These are phyloP conservation scores for Quercus agrifolia DNA, from an alignment of 306 rosid genomes.

Conservation along the genomic window DNA sequence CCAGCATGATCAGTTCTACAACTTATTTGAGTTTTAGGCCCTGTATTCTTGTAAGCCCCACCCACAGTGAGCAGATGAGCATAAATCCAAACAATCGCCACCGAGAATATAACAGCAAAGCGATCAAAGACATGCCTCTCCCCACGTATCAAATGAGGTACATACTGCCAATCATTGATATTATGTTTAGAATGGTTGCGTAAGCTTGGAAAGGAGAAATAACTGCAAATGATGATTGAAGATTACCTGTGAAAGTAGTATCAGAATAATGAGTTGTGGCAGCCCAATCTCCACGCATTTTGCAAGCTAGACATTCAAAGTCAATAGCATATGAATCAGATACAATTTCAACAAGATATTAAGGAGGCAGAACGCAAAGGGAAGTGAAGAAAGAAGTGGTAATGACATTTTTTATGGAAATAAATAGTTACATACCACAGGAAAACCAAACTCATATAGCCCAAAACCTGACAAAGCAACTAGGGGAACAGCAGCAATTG, in stretches of 20 bases:
- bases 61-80: conserved; percentile 85
- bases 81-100: conserved; percentile 77
- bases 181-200: background rate
- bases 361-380: background rate
- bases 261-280: conserved; percentile 68
- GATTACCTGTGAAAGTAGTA: conserved; percentile 80
- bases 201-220: conserved; percentile 1
- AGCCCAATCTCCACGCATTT: conserved; percentile 92
- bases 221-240: conserved; percentile 1
- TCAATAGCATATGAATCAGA: conserved; percentile 3
- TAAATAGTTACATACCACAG: conserved; percentile 57
- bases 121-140: conserved; percentile 56
- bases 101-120: conserved; percentile 83
- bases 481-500: conserved; percentile 86
- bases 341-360: background rate
- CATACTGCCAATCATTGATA: conserved; percentile 47
- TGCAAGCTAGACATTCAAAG: conserved; percentile 57
- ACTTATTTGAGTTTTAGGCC: conserved; percentile 50
- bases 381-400: background rate
- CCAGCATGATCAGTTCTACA: conserved; percentile 98
- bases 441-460: conserved; percentile 79
- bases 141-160: conserved; percentile 68
- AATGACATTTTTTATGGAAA: background rate
- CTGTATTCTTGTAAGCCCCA: conserved; percentile 75
- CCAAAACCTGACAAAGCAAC: conserved; percentile 91